A percentile compares a stretch with the other conserved stretches of the same genome.
Evolutionary conservation across 169 alveolate genomes (phyloP).

Genomic region (Eimeria praecox): DNA sequence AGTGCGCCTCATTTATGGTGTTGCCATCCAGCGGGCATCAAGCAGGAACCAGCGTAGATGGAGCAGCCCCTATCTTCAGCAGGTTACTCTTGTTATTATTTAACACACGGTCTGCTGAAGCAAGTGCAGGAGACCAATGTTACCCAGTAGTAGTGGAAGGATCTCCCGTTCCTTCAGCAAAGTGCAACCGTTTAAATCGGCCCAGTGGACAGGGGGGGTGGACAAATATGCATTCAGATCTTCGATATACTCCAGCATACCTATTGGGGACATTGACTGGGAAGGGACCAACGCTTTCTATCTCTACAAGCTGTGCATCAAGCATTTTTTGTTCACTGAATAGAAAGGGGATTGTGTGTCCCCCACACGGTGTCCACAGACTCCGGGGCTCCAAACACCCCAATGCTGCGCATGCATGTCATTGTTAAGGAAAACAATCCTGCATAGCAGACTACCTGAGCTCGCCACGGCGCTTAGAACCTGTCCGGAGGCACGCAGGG

Average conservation of each 20-base stretch:
- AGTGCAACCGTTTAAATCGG: not conserved
- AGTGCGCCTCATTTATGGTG: not conserved
- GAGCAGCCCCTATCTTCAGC: not conserved
- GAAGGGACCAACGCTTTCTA: not conserved
- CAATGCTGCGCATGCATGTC: not conserved
- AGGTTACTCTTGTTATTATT: not conserved
- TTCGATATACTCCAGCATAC: not conserved
- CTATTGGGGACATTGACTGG: not conserved
- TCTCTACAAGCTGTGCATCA: not conserved
- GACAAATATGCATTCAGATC: not conserved
- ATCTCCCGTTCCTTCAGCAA: not conserved
- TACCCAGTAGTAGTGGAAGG: not conserved
- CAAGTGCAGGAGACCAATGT: not conserved
- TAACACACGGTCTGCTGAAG: not conserved
- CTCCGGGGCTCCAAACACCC: not conserved
- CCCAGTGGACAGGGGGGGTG: not conserved
- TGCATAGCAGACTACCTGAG: no score
- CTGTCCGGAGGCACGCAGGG: no score
- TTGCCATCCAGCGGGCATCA: not conserved
- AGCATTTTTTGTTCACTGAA: not conserved
- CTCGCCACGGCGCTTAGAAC: no score
- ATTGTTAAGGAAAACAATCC: not conserved
- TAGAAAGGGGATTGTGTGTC: not conserved
- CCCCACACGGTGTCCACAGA: not conserved
- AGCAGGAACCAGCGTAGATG: not conserved